Evolutionary conservation across 2,329 filamentous ascomycete genomes (phyloP).

Genomic region (Thielaviopsis musarum): DNA sequence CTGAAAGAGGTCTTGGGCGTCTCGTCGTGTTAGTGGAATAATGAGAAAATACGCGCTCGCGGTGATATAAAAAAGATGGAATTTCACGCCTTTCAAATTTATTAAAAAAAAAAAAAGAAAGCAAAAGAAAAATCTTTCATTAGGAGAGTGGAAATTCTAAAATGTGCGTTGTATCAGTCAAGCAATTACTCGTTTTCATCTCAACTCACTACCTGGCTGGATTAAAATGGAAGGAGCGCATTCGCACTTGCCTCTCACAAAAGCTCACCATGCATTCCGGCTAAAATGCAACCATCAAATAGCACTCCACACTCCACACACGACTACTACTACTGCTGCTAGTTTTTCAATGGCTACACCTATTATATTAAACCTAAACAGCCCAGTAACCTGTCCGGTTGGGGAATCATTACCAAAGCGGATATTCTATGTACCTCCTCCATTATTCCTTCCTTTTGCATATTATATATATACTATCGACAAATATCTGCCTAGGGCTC

Average conservation of each 20-base stretch:
- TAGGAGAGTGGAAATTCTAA: not conserved
- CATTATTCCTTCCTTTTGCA: conserved; percentile 1
- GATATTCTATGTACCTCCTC: not conserved
- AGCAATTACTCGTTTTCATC: not conserved
- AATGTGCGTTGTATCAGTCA: not conserved
- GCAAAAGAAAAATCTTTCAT: not conserved
- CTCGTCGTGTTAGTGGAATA: too few relatives aligned
- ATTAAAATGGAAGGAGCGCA: not conserved
- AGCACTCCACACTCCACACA: not conserved
- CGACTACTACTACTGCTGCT: too few relatives aligned
- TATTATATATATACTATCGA: not conserved
- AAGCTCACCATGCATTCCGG: not conserved
- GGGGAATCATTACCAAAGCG: not conserved
- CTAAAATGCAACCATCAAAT: not conserved
- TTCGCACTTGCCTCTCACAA: not conserved
- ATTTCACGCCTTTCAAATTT: not conserved
- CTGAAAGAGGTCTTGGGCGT: too few relatives aligned
- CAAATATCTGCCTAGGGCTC: not conserved
- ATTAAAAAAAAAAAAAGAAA: not conserved
- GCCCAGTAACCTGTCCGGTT: not conserved
- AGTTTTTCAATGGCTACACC: not conserved
- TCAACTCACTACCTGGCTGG: not conserved
- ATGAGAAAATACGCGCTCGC: too few relatives aligned
- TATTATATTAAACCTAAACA: not conserved
- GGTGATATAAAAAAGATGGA: not conserved